Conservation (phyloP, 768 basidiomycete genomes). For the Serpula lacrymans region DNA sequence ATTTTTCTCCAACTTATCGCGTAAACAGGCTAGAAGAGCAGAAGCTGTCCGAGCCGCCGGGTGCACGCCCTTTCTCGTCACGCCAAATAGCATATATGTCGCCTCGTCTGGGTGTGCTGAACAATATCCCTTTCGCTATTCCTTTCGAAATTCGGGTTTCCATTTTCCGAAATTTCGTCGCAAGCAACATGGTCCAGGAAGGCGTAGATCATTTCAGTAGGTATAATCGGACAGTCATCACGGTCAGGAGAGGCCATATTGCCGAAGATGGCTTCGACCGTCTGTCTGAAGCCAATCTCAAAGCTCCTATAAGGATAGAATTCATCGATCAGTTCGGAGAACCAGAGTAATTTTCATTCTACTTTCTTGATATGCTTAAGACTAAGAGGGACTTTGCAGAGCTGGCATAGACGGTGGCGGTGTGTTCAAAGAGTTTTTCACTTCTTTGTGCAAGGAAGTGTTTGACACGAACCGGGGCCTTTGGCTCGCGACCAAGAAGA, state of each 20-base stretch:
- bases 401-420: constrained; percentile 96
- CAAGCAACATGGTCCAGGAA: constrained; percentile 46
- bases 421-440: constrained; percentile 97
- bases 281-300: constrained; percentile 74
- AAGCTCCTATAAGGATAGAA: constrained; percentile 80
- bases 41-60: constrained; percentile 33
- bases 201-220: too few species aligned
- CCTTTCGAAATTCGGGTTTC: constrained; percentile 90
- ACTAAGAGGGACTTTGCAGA: constrained; percentile 30
- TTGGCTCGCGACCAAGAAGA: constrained; percentile 88
- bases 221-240: too few species aligned
- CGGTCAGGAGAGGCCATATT: constrained; percentile 60
- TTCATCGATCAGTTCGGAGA: constrained; percentile 90
- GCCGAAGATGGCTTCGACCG: constrained; percentile 91
- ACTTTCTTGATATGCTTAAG: constrained; percentile 1
- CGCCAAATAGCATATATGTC: constrained; percentile 60
- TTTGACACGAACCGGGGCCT: constrained; percentile 94
- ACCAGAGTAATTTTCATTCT: constrained; percentile 54
- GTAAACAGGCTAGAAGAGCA: constrained; percentile 60
- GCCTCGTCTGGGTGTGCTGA: constrained; percentile 84
- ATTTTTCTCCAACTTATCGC: constrained; percentile 2
- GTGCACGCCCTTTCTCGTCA: constrained; percentile 43
- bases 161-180: constrained; percentile 84
- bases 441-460: constrained; percentile 87
- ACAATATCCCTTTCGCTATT: constrained; percentile 94